A percentile compares a stretch with the other conserved stretches of the same genome.
Evolutionary conservation across 2,329 filamentous ascomycete species (phyloP).

Genomic region (Penicillium olsonii): DNA sequence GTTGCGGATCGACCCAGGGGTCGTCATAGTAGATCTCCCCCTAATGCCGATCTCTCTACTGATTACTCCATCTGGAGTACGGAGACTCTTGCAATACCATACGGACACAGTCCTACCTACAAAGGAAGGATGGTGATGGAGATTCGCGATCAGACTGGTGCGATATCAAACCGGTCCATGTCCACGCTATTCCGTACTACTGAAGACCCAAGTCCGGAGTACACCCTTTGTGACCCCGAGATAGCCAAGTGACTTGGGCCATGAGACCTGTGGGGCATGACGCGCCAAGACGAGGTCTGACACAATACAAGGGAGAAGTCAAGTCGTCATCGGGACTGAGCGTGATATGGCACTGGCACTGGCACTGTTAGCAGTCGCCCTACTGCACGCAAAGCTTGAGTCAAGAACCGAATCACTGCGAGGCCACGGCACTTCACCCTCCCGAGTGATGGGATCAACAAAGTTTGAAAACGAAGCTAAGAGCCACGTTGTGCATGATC

Average conservation of each 20-base stretch:
- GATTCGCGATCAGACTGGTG: slow-evolving; percentile 11
- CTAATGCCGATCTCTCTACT: slow-evolving; percentile 18
- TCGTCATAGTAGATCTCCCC: slow-evolving; percentile 21
- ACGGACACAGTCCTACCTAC: too few relatives aligned
- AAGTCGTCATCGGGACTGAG: background rate
- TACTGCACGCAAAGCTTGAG: slow-evolving; percentile 21
- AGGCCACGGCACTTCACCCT: slow-evolving; percentile 3
- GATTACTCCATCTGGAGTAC: too few relatives aligned
- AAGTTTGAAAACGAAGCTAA: slow-evolving; percentile 2
- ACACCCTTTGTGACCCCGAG: too few relatives aligned
- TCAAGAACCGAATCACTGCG: background rate
- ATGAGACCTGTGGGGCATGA: slow-evolving; percentile 4
- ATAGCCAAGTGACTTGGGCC: background rate
- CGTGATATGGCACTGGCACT: slow-evolving; percentile 18
- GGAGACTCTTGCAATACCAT: too few relatives aligned
- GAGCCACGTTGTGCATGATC: slow-evolving; percentile 19
- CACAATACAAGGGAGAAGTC: slow-evolving; percentile 1
- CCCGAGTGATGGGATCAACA: background rate
- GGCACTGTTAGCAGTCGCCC: slow-evolving; percentile 21
- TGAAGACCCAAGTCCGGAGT: background rate
- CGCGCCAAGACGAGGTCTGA: slow-evolving; percentile 1
- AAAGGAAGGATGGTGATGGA: too few relatives aligned
- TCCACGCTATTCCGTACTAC: background rate
- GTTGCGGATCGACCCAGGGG: slow-evolving; percentile 26
- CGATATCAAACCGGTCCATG: slow-evolving; percentile 7